Evolutionary conservation across 768 basidiomycete species (phyloP).

Genomic region (Baorangia bicolor): DNA sequence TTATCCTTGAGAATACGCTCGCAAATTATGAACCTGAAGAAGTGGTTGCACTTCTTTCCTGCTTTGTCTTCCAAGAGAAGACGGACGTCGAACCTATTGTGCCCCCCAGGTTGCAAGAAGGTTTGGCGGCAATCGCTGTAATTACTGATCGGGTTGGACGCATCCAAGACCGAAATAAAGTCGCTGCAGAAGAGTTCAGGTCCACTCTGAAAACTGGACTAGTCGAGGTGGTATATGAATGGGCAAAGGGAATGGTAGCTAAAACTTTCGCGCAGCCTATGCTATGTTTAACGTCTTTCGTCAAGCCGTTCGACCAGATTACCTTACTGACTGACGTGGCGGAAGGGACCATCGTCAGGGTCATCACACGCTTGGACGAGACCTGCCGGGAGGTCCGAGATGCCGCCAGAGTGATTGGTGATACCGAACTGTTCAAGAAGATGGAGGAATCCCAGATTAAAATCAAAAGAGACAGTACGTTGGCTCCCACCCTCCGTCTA

Average conservation of each 20-base stretch:
- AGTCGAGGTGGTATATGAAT: slow-evolving; percentile 97
- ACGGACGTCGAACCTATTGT: slow-evolving; percentile 86
- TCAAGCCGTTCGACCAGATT: slow-evolving; percentile 93
- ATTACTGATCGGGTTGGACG: slow-evolving; percentile 78
- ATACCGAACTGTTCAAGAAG: slow-evolving; percentile 93
- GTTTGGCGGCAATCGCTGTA: slow-evolving; percentile 71
- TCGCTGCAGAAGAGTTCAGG: slow-evolving; percentile 75
- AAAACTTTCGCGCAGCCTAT: not conserved
- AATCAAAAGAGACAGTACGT: slow-evolving; percentile 95
- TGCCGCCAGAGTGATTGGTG: slow-evolving; percentile 95
- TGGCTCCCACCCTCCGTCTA: not conserved
- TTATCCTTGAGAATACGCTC: slow-evolving; percentile 94
- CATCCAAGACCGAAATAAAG: slow-evolving; percentile 79
- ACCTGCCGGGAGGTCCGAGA: slow-evolving; percentile 96
- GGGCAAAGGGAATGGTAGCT: slow-evolving; percentile 97
- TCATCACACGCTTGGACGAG: slow-evolving; percentile 94
- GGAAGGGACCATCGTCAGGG: slow-evolving; percentile 95
- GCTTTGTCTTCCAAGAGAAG: slow-evolving; percentile 98
- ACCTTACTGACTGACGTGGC: slow-evolving; percentile 89
- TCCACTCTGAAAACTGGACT: slow-evolving; percentile 85
- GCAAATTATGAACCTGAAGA: slow-evolving; percentile 92
- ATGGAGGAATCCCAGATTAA: slow-evolving; percentile 95
- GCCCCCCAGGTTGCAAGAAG: slow-evolving; percentile 75
- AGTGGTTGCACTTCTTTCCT: slow-evolving; percentile 92
- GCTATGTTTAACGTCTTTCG: not conserved